phyloP scores from a whole-genome alignment of 305 asterid species.

The Fraxinus velutina region DNA sequence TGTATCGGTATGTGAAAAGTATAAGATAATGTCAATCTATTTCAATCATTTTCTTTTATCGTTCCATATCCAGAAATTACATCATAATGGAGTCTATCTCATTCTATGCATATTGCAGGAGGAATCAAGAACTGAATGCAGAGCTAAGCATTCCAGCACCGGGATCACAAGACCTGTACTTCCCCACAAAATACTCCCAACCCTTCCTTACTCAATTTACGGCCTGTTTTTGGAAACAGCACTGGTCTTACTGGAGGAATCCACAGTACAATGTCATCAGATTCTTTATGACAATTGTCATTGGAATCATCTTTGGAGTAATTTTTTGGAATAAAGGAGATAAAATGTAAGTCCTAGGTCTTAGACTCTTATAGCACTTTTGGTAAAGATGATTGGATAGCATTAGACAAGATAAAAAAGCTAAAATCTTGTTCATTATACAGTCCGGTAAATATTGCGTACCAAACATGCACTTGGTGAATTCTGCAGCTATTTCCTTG shows the following conservation, averaged over 20 bases:
- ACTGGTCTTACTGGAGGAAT: constrained; percentile 53
- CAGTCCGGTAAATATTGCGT: background rate
- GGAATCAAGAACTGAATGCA: constrained; percentile 37
- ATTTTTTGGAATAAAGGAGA: constrained; percentile 49
- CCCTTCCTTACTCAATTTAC: constrained; percentile 35
- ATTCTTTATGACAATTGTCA: constrained; percentile 44
- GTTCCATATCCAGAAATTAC: background rate
- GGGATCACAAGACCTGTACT: constrained; percentile 39
- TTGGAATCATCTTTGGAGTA: constrained; percentile 45
- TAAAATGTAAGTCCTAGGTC: constrained; percentile 32
- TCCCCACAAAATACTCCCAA: constrained; percentile 45
- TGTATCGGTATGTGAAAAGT: constrained; percentile 23
- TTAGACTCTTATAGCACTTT: background rate
- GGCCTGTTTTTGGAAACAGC: constrained; percentile 52
- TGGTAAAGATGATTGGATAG: background rate
- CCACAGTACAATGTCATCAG: constrained; percentile 49
- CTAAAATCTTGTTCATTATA: background rate
- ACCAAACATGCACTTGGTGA: background rate
- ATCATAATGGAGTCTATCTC: background rate
- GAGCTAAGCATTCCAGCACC: constrained; percentile 39
- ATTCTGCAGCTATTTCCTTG: background rate
- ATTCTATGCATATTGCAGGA: constrained; percentile 24
- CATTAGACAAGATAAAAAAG: background rate
- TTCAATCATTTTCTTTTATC: background rate
- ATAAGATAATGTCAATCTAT: background rate